Conservation (phyloP, 352 stramenopile genomes). For the Pythium dissotocum region DNA sequence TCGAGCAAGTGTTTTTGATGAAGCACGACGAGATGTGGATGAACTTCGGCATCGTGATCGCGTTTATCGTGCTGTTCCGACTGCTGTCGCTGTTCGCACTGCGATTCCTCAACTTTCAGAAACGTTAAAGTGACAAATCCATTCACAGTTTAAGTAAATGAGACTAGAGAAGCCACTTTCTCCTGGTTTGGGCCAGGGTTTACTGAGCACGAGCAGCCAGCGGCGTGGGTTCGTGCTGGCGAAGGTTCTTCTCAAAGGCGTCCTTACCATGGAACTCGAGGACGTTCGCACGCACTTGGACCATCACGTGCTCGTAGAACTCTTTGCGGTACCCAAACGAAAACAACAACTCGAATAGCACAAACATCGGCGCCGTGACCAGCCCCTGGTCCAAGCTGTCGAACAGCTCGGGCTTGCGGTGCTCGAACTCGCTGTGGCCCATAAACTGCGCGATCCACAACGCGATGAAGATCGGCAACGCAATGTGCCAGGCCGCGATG, state of each 20-base stretch:
- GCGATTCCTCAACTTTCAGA: constrained; percentile 61
- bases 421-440: constrained; percentile 82
- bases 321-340: constrained; percentile 70
- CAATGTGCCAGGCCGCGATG: constrained; percentile 49
- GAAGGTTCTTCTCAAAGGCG: constrained; percentile 19
- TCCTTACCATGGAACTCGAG: constrained; percentile 46
- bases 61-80: constrained; percentile 49
- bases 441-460: constrained; percentile 83
- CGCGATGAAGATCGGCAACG: constrained; percentile 54
- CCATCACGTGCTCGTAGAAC: constrained; percentile 58
- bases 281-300: constrained; percentile 66
- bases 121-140: not conserved
- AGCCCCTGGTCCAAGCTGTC: constrained; percentile 84
- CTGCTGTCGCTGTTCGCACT: constrained; percentile 47
- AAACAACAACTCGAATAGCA: constrained; percentile 80
- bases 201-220: constrained; percentile 6
- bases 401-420: constrained; percentile 78
- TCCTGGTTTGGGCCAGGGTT: too few relatives aligned
- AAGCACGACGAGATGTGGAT: constrained; percentile 56
- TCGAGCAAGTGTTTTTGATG: constrained; percentile 48
- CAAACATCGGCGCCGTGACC: constrained; percentile 85
- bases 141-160: too few relatives aligned
- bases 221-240: constrained; percentile 9
- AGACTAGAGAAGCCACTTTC: too few relatives aligned
- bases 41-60: constrained; percentile 47